Base-by-base conservation (phyloP, 2,329 filamentous ascomycete genomes). In the Cytospora piceae region DNA sequence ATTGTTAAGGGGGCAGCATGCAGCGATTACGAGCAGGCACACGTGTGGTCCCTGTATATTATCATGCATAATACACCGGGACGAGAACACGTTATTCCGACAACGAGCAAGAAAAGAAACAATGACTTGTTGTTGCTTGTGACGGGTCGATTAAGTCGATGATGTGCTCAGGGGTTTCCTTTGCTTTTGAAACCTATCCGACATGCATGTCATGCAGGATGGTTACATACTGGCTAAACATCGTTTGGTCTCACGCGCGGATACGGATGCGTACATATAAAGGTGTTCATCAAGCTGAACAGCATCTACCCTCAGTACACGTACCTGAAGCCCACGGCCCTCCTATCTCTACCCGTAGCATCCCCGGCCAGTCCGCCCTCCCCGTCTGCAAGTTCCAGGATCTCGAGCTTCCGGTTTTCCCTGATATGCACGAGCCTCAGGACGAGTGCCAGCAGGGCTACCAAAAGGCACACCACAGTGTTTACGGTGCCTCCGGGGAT, bases 331-430 rank as follows among this genome's bases (percentile, higher is more conserved):
- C 74, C 74, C 37, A 63, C 64, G 3, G 66, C 71, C 63, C 70
- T 72, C 46, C 62, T 67, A 46, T 70, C 70, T 3, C 69, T 70
- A 3, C 70, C 68, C 0, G 68, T 66, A 31, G 74, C 74, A 5
- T 67, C 69, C 63, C 80, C 77, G 5, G 81, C 80, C 67, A 75
- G 73, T 57, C 2, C 53, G 65, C 67, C 81, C 78, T 11, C 81
- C 80, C 68, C 75, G 72, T 11, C 52, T 61, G 58, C 51, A 57
- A 61, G 37, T 37, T 65, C 63, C 58, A 46, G 34, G 24, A 1
- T 37, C 58, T 87, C 87, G 3, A 90, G 74, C 69, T 83, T 83
- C 72, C 75, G 80, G 68, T 91, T 91, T 76, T 90, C 85, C 75
- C 80, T 82, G 17, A 79, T 79, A 24, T 90, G 77, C 27, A 89